Evolutionary conservation across 1,139 yeast species (phyloP).

Genomic region (Debaryomyces nepalensis): DNA sequence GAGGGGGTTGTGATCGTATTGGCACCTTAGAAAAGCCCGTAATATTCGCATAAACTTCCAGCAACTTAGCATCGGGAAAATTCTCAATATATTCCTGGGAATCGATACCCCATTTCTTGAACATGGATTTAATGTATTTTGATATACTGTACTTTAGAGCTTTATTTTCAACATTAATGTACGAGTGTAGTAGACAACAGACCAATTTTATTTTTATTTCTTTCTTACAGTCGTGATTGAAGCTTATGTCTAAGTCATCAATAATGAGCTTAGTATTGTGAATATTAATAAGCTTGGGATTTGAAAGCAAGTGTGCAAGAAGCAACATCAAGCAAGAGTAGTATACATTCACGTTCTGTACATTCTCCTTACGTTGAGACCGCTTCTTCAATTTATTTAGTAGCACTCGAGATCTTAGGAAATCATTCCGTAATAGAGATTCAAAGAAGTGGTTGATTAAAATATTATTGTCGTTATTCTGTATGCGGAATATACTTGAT

Average conservation of each 20-base stretch:
- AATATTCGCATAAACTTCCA: neutral
- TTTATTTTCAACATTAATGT: constrained; percentile 4
- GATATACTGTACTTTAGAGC: constrained; percentile 7
- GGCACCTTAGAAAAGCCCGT: neutral
- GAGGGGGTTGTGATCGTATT: neutral
- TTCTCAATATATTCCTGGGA: neutral
- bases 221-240: constrained; percentile 5
- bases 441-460: constrained; percentile 14
- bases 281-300: constrained; percentile 13
- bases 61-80: neutral
- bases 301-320: constrained; percentile 14
- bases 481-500: constrained; percentile 10
- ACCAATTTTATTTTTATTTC: constrained; percentile 12
- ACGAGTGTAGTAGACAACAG: constrained; percentile 9
- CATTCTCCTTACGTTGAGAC: constrained; percentile 1
- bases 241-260: constrained; percentile 16
- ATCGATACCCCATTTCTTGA: constrained; percentile 2
- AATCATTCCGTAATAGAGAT: constrained; percentile 13
- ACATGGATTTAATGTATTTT: constrained; percentile 10
- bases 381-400: constrained; percentile 8
- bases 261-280: constrained; percentile 20
- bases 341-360: constrained; percentile 16
- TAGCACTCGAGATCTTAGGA: constrained; percentile 9
- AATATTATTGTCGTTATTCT: constrained; percentile 11
- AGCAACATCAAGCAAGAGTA: constrained; percentile 22